Base-by-base conservation (phyloP, 768 basidiomycete genomes). In the Boletus insuetus region DNA sequence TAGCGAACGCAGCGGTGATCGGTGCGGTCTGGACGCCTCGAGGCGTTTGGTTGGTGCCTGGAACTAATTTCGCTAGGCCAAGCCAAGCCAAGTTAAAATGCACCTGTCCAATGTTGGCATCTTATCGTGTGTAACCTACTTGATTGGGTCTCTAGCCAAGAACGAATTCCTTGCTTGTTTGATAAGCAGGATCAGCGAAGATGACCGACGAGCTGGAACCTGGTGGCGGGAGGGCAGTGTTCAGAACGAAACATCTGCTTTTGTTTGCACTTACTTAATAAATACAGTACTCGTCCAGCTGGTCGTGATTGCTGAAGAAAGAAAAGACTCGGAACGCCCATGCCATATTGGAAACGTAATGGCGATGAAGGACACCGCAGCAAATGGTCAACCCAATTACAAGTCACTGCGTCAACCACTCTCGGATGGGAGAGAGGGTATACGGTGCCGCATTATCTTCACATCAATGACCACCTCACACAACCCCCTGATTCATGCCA, bases 151-250 rank as follows among this genome's bases (percentile, higher is more conserved):
- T 17, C 3, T 16, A 24, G 8, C 1, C 34, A 20, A 9, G 26
- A 24, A 14, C 9, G 9, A 39, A 31, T 17, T 20, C 16, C 35
- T 13, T 22, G n/a, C 24, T 35, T 11, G 14, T 26, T 45, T 14
- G 14, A 41, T 6, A 8, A 29, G 29, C 8, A 29, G 29, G 8
- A 10, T 29, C 26, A 26, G 46, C 32, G 12, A 39, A 38, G 9
- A 35, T 22, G 42, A 17, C 37, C 4, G 9, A 3, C 26, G 24
- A n/a, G 16, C 5, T 12, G 34, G 42, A 39, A 54, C 17, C n/a
- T 44, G 22, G 12, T 39, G 19, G 6, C 6, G 24, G 20, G 20
- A 29, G 14, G 49, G 54, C 58, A 41, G 53, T 64, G 61, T 64
- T 37, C 37, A 22, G 41, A 37, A 44, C 35, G 6, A 37, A 13